These are phyloP conservation scores for Pseudoturritis turrita DNA, from an alignment of 345 rosid species.

Conservation along the genomic window DNA sequence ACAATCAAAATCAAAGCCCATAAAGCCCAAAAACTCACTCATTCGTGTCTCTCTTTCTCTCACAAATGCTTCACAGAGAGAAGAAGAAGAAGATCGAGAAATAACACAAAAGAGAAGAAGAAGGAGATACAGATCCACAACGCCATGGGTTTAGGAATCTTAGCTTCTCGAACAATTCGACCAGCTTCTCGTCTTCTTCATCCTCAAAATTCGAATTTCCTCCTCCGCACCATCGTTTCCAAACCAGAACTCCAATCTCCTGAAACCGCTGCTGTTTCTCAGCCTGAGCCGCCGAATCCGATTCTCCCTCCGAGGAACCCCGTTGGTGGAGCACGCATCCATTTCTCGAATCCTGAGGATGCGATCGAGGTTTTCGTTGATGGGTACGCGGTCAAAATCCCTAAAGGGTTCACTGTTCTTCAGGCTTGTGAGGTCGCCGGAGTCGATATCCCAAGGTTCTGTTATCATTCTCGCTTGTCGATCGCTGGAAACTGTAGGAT, in stretches of 20 bases:
- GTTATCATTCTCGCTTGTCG: constrained; percentile 88
- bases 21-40: constrained; percentile 3
- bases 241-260: constrained; percentile 80
- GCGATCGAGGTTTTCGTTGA: constrained; percentile 98
- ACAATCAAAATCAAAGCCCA: not conserved
- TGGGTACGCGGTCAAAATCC: constrained; percentile 87
- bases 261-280: constrained; percentile 44
- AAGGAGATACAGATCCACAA: constrained; percentile 25
- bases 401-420: constrained; percentile 92
- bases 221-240: constrained; percentile 61
- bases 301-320: constrained; percentile 58
- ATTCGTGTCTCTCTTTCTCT: not conserved
- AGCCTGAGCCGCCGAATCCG: constrained; percentile 52
- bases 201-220: constrained; percentile 29
- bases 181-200: constrained; percentile 40
- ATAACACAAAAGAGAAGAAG: not conserved
- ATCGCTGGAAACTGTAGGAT: constrained; percentile 98
- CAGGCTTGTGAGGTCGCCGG: constrained; percentile 99
- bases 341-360: constrained; percentile 80
- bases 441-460: constrained; percentile 96
- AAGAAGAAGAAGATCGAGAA: constrained; percentile 15
- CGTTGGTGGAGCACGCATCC: constrained; percentile 77
- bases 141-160: constrained; percentile 68
- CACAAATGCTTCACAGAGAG: not conserved
- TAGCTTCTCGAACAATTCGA: constrained; percentile 66